Evolutionary conservation across 306 rosid genomes (phyloP), one percentile per base, ranked within the genome.

Genomic region (Sindora glabra): DNA sequence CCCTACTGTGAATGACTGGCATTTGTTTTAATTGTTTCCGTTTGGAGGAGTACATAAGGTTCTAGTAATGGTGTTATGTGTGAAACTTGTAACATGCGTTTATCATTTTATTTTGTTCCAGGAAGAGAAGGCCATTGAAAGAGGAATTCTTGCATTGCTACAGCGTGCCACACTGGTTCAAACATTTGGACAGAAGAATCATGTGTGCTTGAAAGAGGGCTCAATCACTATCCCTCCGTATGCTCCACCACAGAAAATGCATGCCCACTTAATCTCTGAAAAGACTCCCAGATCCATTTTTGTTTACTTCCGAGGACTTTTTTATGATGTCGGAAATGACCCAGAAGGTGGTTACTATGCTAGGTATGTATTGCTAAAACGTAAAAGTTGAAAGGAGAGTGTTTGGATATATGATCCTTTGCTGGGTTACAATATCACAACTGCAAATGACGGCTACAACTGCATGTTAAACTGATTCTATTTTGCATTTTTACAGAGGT

Each of bases 321-420:
- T 89, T 67, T 89, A 89, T 76, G 96, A 89, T 72, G 96, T 89
- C 17, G 94, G 94, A 69, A 89, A 89, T 81, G 96, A 89, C 62
- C 96, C 96, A 18, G 96, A 89, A 77, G 96, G 96, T 74, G 96
- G 96, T 60, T 89, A 89, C 63, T 89, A 89, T 73, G 96, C 96
- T 70, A 89, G 96, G 96, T 85, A 74, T 30, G 71, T 67, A 19
- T 48, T 25, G 17, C 34, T 62, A 65, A 54, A 24, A 4, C 18
- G 48, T 52, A 34, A 39, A 50, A 51, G 14, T 3, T 4, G 2
- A 11, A 12, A 10, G n/a, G n/a, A n/a, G n/a, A n/a, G n/a, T n/a
- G n/a, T n/a, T n/a, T n/a, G n/a, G n/a, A n/a, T n/a, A n/a, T n/a
- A n/a, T n/a, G n/a, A n/a, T n/a, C n/a, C n/a, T n/a, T n/a, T n/a